Evolutionary conservation across 2,329 filamentous ascomycete genomes (phyloP), one percentile per base, ranked within the genome.

Genomic region (Claviceps arundinis): DNA sequence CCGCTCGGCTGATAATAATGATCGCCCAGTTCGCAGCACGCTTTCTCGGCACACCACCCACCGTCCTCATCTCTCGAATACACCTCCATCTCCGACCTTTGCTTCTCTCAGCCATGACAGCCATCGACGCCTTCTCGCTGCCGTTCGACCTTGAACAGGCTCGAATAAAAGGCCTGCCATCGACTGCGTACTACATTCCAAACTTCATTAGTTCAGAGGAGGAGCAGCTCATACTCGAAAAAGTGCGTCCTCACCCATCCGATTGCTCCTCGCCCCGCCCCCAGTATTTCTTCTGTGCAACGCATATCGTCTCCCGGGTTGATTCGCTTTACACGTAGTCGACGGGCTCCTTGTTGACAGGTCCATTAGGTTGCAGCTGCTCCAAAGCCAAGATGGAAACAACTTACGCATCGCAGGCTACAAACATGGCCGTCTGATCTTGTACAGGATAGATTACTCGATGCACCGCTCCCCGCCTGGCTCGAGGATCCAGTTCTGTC

Each of bases 341-440:
- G 5, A 22, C 14, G 7, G 16, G 16, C 19, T 19, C 11, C 7
- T 26, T n/a, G 41, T 47, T 58, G 50, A 52, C 50, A 22, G 24
- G 16, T 13, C 43, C n/a, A 13, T 14, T 59, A 74, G 76, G 78
- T 85, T 59, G 70, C 73, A 50, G 73, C 78, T 45, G 82, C 81
- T 1, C 85, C 87, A 26, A 83, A 82, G 56, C 84, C 86, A 26
- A 78, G 83, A 64, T 98, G 93, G 91, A 90, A 88, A 56, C 77
- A 85, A 48, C 83, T 98, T 52, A 81, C 85, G n/a, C 88, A 89
- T 66, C 86, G 93, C 52, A 84, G 91, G 43, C 80, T 98, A 1
- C 90, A 97, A 73, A 88, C 88, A 1, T 89, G 90, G 77, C 93
- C 91, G 1, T 93, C 87, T 2, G 80, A 88, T 52, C 79, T 97